These are phyloP conservation scores for Cichorium intybus DNA, from an alignment of 140 eudicot genomes.

Conservation along the genomic window DNA sequence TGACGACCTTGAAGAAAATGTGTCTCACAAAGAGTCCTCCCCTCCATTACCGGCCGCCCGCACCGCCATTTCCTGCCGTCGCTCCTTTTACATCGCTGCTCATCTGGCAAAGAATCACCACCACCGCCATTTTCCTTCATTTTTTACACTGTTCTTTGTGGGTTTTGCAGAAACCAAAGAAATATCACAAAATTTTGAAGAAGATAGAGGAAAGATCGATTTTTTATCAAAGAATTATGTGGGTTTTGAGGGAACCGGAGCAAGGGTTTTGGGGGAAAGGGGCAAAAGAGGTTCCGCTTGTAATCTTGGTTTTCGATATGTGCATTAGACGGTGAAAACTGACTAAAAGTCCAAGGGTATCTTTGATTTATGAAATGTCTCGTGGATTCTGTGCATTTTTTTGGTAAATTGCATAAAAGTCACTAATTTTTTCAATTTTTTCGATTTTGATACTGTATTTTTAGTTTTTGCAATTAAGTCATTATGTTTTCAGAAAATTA, in stretches of 20 bases:
- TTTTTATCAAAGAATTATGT: not conserved
- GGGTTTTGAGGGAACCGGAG: conserved; percentile 6
- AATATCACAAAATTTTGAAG: conserved; percentile 2
- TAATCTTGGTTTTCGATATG: not conserved
- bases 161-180: conserved; percentile 9
- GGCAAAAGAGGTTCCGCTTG: conserved; percentile 6
- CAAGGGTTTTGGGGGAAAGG: conserved; percentile 25
- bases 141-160: not conserved
- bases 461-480: too few species aligned
- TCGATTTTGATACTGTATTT: too few species aligned
- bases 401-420: too few species aligned
- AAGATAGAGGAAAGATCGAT: not conserved
- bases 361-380: conserved; percentile 11
- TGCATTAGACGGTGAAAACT: not conserved
- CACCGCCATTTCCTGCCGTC: conserved; percentile 98
- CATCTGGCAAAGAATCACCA: conserved; percentile 42
- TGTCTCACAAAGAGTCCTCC: conserved; percentile 66
- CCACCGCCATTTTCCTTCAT: conserved; percentile 43
- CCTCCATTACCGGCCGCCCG: conserved; percentile 61
- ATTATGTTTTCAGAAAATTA: too few species aligned
- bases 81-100: conserved; percentile 62
- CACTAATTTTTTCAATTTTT: too few species aligned
- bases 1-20: conserved; percentile 78
- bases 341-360: conserved; percentile 2
- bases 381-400: conserved; percentile 12